Conservation (phyloP, 371 early-diverging fungal genomes). For the Nematocida major region DNA sequence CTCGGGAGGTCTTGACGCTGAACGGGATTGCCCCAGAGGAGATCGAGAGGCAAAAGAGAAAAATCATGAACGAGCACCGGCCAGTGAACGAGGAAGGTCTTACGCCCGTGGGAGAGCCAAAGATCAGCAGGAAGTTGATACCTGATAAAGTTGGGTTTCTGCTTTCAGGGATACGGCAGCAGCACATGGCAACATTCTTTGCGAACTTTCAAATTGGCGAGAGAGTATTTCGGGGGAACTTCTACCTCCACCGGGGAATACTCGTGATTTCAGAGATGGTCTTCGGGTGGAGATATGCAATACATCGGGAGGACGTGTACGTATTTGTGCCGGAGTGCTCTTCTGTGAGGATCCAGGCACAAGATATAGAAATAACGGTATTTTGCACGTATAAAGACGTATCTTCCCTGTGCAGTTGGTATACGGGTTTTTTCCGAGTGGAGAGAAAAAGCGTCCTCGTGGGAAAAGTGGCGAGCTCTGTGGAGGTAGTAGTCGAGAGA, state of each 20-base stretch:
- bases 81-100: slow-evolving; percentile 1
- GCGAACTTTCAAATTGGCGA: neutral
- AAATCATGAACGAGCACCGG: slow-evolving; percentile 23
- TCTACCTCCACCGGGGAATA: neutral
- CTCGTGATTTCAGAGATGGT: slow-evolving; percentile 10
- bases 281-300: slow-evolving; percentile 33
- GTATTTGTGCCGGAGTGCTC: neutral
- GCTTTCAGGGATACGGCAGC: neutral
- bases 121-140: neutral
- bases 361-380: neutral
- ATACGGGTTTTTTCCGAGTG: neutral
- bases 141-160: slow-evolving; percentile 1
- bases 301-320: slow-evolving; percentile 3
- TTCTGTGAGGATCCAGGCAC: neutral
- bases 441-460: neutral
- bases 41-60: slow-evolving; percentile 44
- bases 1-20: slow-evolving; percentile 8
- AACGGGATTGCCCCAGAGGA: neutral
- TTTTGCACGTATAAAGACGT: neutral
- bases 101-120: neutral
- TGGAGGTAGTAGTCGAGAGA: neutral
- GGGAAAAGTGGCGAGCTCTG: neutral
- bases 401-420: slow-evolving; percentile 14
- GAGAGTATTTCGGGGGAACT: neutral
- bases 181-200: neutral